Evolutionary conservation across 2,329 filamentous ascomycete genomes (phyloP).

Genomic region (Chrysoporthe cubensis): DNA sequence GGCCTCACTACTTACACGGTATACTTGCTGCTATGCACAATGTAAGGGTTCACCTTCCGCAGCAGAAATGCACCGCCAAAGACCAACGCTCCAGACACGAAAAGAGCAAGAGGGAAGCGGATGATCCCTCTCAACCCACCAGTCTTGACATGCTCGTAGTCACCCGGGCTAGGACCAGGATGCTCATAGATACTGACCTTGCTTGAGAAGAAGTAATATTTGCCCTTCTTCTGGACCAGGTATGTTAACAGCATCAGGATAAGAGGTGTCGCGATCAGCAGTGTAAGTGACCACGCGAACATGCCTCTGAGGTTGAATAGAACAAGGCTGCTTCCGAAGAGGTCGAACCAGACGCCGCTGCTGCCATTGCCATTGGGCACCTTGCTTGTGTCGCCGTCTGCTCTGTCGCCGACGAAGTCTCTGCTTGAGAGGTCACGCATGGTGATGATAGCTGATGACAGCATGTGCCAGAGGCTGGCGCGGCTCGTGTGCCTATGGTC

Average conservation of each 20-base stretch:
- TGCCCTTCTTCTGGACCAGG: constrained; percentile 71
- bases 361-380: constrained; percentile 69
- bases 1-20: constrained; percentile 61
- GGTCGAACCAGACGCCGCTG: constrained; percentile 88
- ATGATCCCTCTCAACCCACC: constrained; percentile 83
- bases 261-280: constrained; percentile 80
- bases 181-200: constrained; percentile 59
- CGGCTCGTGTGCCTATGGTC: constrained; percentile 77
- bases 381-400: constrained; percentile 60
- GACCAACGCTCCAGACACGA: constrained; percentile 68
- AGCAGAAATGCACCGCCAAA: constrained; percentile 76
- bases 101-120: constrained; percentile 77
- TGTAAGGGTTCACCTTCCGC: constrained; percentile 82
- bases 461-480: constrained; percentile 87
- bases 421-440: constrained; percentile 70
- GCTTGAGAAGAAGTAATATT: constrained; percentile 85
- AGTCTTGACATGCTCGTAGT: constrained; percentile 64
- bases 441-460: constrained; percentile 79
- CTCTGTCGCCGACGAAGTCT: constrained; percentile 64
- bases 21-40: constrained; percentile 89
- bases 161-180: constrained; percentile 41
- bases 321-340: constrained; percentile 80
- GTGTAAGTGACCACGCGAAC: constrained; percentile 83
- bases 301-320: constrained; percentile 80
- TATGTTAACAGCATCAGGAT: constrained; percentile 71